Evolutionary conservation across 169 alveolate species (phyloP).

Genomic region (Plasmodium adleri): DNA sequence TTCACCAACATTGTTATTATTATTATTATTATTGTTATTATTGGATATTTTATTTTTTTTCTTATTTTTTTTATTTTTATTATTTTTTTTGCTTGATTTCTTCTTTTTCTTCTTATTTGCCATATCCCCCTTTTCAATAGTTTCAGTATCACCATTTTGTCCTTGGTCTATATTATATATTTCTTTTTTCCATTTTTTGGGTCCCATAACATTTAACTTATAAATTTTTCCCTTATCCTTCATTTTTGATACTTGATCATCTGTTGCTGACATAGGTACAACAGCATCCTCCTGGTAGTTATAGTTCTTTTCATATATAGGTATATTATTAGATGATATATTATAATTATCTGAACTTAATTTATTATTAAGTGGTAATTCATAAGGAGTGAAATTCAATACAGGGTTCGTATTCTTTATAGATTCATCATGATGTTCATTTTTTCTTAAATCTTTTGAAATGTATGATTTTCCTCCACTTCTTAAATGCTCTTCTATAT

Average conservation of each 20-base stretch:
- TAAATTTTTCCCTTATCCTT: constrained; percentile 45
- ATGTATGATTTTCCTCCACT: constrained; percentile 70
- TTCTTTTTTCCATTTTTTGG: constrained; percentile 75
- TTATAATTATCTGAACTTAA: constrained; percentile 24
- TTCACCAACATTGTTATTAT: constrained; percentile 1
- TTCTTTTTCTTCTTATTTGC: constrained; percentile 40
- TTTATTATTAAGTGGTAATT: constrained; percentile 63
- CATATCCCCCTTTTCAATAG: constrained; percentile 8
- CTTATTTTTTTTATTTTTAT: neutral
- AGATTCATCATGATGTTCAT: constrained; percentile 20
- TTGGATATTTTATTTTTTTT: neutral
- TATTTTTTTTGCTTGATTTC: constrained; percentile 10
- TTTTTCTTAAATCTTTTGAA: constrained; percentile 54
- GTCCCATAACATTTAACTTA: constrained; percentile 71
- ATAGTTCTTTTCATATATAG: constrained; percentile 21
- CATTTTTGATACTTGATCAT: neutral
- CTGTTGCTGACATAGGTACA: constrained; percentile 9
- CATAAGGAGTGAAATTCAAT: constrained; percentile 71
- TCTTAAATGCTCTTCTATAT: constrained; percentile 51
- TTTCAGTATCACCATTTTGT: constrained; percentile 11
- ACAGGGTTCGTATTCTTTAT: constrained; percentile 17
- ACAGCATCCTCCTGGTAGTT: constrained; percentile 11
- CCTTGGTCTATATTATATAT: constrained; percentile 5
- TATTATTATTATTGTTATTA: neutral
- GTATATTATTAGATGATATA: constrained; percentile 9